Evolutionary conservation across 2,329 filamentous ascomycete genomes (phyloP).

Genomic region (Incumbomyces lentus): DNA sequence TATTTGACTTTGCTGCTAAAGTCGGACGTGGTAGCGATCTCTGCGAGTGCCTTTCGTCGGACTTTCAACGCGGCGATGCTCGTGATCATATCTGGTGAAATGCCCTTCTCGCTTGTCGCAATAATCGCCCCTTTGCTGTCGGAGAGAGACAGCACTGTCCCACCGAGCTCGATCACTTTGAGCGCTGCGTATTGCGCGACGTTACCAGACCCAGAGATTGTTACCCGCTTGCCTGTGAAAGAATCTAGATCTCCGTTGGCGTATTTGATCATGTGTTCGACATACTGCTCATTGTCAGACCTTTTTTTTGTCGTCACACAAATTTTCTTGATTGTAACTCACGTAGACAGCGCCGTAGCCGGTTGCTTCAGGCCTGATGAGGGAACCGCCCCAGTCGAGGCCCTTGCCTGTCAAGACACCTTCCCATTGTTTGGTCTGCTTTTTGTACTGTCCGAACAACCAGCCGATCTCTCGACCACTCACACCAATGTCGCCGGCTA

Average conservation of each 20-base stretch:
- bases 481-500: conserved; percentile 89
- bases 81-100: conserved; percentile 70
- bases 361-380: conserved; percentile 94
- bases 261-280: conserved; percentile 89
- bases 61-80: conserved; percentile 79
- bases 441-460: conserved; percentile 89
- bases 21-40: conserved; percentile 48
- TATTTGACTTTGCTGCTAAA: conserved; percentile 66
- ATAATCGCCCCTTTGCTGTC: conserved; percentile 82
- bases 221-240: conserved; percentile 84
- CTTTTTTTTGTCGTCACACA: no score
- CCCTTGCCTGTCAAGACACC: conserved; percentile 96
- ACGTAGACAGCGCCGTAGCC: conserved; percentile 91
- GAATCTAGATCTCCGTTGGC: conserved; percentile 66
- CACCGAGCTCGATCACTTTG: conserved; percentile 92
- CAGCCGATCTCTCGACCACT: conserved; percentile 85
- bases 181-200: conserved; percentile 95
- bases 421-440: conserved; percentile 81
- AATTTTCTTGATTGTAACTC: conserved; percentile 22
- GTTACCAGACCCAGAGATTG: conserved; percentile 94
- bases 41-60: conserved; percentile 69
- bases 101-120: conserved; percentile 57
- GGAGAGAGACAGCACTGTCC: conserved; percentile 81
- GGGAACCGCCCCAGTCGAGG: conserved; percentile 76
- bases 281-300: conserved; percentile 48